Conservation (phyloP, 2,329 filamentous ascomycete species). For the Arthrocladium fulminans region DNA sequence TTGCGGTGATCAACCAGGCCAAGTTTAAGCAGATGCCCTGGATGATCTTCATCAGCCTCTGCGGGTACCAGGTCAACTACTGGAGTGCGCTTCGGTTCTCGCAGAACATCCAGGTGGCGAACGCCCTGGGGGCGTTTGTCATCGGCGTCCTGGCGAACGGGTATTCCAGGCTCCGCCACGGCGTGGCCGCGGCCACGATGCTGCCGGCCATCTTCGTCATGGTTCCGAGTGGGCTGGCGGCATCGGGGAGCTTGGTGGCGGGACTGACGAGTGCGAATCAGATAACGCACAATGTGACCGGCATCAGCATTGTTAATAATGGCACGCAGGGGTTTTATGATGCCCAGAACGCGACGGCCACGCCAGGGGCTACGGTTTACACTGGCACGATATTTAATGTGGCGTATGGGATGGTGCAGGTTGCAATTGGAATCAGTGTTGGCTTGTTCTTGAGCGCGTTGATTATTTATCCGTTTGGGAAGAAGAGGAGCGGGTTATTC, state of each 20-base stretch:
- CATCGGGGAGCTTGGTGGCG: conserved; percentile 47
- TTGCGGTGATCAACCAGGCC: conserved; percentile 72
- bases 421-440: conserved; percentile 39
- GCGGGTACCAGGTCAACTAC: conserved; percentile 67
- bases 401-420: conserved; percentile 39
- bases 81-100: conserved; percentile 59
- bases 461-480: conserved; percentile 38
- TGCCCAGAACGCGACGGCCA: conserved; percentile 5
- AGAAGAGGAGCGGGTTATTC: conserved; percentile 37
- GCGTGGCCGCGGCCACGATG: conserved; percentile 74
- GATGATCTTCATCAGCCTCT: conserved; percentile 64
- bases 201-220: conserved; percentile 74
- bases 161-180: conserved; percentile 62
- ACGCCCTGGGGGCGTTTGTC: conserved; percentile 65
- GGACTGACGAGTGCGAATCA: conserved; percentile 44
- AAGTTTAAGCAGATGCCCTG: conserved; percentile 69
- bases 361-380: conserved; percentile 16
- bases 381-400: conserved; percentile 31
- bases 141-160: conserved; percentile 70
- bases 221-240: conserved; percentile 52
- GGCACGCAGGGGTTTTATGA: conserved; percentile 15
- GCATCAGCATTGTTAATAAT: conserved; percentile 33
- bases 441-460: conserved; percentile 38
- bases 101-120: conserved; percentile 64
- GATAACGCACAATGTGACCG: conserved; percentile 33